Base-by-base conservation (phyloP, 768 basidiomycete species). In the Symmetrospora coprosmae region DNA sequence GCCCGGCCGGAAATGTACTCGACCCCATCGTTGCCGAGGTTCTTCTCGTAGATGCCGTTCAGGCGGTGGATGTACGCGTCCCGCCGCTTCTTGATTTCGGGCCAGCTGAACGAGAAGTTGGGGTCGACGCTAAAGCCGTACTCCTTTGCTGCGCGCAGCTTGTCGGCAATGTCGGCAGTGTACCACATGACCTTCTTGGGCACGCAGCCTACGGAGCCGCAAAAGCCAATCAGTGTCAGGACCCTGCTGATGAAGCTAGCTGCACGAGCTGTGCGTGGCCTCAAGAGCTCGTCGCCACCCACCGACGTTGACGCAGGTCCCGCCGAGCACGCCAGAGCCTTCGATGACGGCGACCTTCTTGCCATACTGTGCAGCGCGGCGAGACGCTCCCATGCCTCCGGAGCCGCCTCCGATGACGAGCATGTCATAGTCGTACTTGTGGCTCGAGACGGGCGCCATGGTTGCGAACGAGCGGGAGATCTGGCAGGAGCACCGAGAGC, bases 101-200 rank as follows among this genome's bases (percentile, higher is more conserved):
- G 78, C 94, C 94, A 99, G 75, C 86, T 78, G 72, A 97, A 92
- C 39, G 72, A 65, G 33, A 58, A 51, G n/a, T 69, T 65, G 47
- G 67, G 65, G 40, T 65, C 45, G 40, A 68, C 66, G 8, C 68
- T 67, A 23, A 72, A 69, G 41, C 82, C 83, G 61, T 78, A 78
- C 69, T 78, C 71, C 16, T 79, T 77, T 60, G 90, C 86, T 66
- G 86, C 80, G 27, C 78, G 76, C 33, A 96, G 73, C 72, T 84
- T 86, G 69, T 97, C 91, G 30, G 84, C 82, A 59, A 88, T 75
- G 73, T 91, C 87, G 27, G 87, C 86, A 38, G 88, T 87, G 64
- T 90, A 85, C 92, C 92, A 99, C 92, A 97, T 97, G 56, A 99
- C 82, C 87, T 94, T 99, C 76, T 99, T 99, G 16, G 94, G 94